These are phyloP conservation scores for Tolypocladium ovalisporum DNA, from an alignment of 2,329 filamentous ascomycete genomes.

Conservation along the genomic window DNA sequence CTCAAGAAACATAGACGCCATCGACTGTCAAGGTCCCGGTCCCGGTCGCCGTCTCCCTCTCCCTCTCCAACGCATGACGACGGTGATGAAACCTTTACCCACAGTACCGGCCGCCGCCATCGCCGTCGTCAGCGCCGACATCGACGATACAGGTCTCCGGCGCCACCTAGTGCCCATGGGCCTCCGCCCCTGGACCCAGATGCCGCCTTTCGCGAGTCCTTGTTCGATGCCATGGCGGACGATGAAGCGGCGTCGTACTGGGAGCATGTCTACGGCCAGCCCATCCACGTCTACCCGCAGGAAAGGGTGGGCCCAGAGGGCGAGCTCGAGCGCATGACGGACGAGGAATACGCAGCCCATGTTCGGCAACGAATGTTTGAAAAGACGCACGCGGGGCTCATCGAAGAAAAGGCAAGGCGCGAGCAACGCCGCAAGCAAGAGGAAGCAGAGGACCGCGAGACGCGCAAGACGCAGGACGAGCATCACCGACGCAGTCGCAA, in stretches of 20 bases:
- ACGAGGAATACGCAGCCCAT: conserved; percentile 82
- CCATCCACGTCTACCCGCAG: conserved; percentile 68
- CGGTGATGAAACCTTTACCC: conserved; percentile 9
- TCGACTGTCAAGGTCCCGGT: conserved; percentile 1
- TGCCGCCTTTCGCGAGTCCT: conserved; percentile 77
- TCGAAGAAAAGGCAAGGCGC: conserved; percentile 61
- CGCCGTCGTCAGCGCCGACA: conserved; percentile 18
- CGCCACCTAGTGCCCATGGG: conserved; percentile 35
- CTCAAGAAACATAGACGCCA: conserved; percentile 20
- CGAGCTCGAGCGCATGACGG: conserved; percentile 72
- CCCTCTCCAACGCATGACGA: conserved; percentile 11
- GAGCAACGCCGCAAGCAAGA: conserved; percentile 41
- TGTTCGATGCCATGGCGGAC: conserved; percentile 94
- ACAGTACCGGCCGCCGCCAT: conserved; percentile 14
- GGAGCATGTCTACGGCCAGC: conserved; percentile 94
- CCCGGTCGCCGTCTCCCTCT: background rate
- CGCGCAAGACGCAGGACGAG: conserved; percentile 18
- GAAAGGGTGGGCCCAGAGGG: conserved; percentile 32
- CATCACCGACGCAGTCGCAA: conserved; percentile 18
- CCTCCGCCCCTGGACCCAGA: conserved; percentile 50
- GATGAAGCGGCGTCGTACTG: conserved; percentile 94
- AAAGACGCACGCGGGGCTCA: conserved; percentile 73
- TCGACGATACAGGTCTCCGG: conserved; percentile 29
- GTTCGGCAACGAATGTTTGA: conserved; percentile 93
- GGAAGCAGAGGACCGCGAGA: conserved; percentile 37